Evolutionary conservation across 2,329 filamentous ascomycete species (phyloP).

Genomic region (Mollisiaceae sp.): DNA sequence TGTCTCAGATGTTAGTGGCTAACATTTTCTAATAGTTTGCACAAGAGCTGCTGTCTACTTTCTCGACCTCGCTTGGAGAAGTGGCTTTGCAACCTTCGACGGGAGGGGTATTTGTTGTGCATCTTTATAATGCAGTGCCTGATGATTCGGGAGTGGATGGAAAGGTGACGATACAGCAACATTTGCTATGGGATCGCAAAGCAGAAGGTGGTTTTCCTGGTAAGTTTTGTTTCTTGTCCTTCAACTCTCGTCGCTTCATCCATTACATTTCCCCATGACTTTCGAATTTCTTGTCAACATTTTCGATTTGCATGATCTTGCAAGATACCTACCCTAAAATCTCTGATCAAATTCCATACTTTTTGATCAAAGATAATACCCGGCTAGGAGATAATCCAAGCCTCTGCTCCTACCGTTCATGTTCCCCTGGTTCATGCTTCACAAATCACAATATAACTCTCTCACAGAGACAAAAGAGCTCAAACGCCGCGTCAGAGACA

Average conservation of each 20-base stretch:
- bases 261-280: background rate
- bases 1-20: slow-evolving; percentile 5
- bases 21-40: slow-evolving; percentile 67
- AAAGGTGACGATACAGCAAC: slow-evolving; percentile 47
- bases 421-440: background rate
- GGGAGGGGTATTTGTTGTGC: slow-evolving; percentile 81
- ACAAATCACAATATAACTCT: background rate
- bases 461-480: slow-evolving; percentile 79
- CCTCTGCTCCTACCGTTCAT: background rate
- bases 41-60: slow-evolving; percentile 94
- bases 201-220: slow-evolving; percentile 84
- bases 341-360: no score
- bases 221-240: slow-evolving; percentile 41
- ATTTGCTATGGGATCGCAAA: slow-evolving; percentile 86
- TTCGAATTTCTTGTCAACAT: background rate
- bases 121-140: slow-evolving; percentile 54
- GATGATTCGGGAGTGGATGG: slow-evolving; percentile 19
- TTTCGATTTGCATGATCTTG: no score
- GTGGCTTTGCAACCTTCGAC: slow-evolving; percentile 85
- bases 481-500: slow-evolving; percentile 82
- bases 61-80: slow-evolving; percentile 82
- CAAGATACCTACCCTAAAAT: no score
- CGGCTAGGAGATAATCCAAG: background rate
- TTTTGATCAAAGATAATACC: no score
- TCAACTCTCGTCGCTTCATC: background rate